Conservation (phyloP, 2,329 filamentous ascomycete genomes). For the Leptographium procerum region DNA sequence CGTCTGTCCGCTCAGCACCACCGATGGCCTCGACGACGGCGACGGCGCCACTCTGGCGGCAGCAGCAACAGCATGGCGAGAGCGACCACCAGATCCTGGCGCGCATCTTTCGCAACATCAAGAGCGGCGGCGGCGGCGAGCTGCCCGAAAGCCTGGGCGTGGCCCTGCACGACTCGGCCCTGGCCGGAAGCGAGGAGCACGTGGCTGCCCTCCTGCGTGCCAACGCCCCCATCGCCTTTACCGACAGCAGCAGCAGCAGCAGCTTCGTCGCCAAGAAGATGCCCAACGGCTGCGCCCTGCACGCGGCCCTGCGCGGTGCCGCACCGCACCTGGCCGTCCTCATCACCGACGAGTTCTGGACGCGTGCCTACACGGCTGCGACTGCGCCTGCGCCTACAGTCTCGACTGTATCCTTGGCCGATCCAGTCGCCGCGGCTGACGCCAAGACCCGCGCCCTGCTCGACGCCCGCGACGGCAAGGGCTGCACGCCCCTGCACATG, state of each 20-base stretch:
- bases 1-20: neutral
- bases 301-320: constrained; percentile 10
- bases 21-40: neutral
- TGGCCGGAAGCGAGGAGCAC: constrained; percentile 8
- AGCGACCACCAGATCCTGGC: constrained; percentile 1
- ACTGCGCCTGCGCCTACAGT: no score
- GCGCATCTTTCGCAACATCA: neutral
- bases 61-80: neutral
- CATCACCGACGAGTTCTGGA: constrained; percentile 3
- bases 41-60: no score
- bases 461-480: constrained; percentile 6
- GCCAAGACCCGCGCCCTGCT: constrained; percentile 2
- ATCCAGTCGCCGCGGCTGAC: neutral
- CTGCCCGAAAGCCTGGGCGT: constrained; percentile 1
- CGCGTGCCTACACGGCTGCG: neutral
- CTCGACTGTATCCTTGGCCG: no score
- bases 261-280: neutral
- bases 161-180: constrained; percentile 7
- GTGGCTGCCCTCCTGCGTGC: constrained; percentile 12
- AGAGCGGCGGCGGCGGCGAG: constrained; percentile 2
- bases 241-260: neutral
- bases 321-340: constrained; percentile 8
- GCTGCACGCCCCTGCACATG: constrained; percentile 14
- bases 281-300: constrained; percentile 5
- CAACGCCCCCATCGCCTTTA: constrained; percentile 11